Percentiles rank a stretch among this genome's conserved stretches.
phyloP scores from a whole-genome alignment of 2,329 filamentous ascomycete genomes.

The Dothistroma septosporum region DNA sequence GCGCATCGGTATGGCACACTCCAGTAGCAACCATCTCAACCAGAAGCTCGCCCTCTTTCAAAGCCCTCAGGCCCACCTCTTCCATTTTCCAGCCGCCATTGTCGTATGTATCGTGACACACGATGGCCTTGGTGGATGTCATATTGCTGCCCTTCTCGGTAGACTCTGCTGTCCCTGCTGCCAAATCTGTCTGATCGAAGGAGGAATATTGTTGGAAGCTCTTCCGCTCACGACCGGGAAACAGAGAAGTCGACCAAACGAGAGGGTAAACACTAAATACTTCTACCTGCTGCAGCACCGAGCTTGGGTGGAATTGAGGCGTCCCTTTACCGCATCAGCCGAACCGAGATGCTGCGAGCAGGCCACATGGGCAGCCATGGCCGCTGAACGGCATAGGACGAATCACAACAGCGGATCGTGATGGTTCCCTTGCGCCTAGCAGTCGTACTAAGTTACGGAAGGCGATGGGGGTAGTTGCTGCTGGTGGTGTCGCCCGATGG shows the following conservation, averaged over 20 bases:
- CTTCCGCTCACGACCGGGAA: slow-evolving; percentile 13
- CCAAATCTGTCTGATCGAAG: slow-evolving; percentile 27
- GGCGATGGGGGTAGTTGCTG: not conserved
- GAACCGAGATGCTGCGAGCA: not conserved
- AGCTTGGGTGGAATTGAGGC: not conserved
- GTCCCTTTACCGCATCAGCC: not conserved
- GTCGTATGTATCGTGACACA: slow-evolving; percentile 36
- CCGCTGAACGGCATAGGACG: not conserved
- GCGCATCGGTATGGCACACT: slow-evolving; percentile 54
- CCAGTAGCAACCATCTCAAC: slow-evolving; percentile 52
- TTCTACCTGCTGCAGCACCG: not conserved
- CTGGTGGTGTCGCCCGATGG: not conserved
- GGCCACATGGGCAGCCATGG: not conserved
- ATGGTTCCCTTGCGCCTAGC: not conserved
- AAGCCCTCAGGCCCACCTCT: slow-evolving; percentile 36
- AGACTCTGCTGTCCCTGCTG: slow-evolving; percentile 20
- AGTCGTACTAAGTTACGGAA: not conserved
- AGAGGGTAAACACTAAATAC: slow-evolving; percentile 8
- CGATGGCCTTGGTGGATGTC: slow-evolving; percentile 36
- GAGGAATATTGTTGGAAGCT: slow-evolving; percentile 29
- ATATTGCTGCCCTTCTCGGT: slow-evolving; percentile 18
- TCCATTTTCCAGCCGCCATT: slow-evolving; percentile 41
- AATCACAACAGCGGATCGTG: not conserved
- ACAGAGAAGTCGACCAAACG: not conserved
- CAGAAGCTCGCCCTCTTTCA: slow-evolving; percentile 47